Percentiles rank a stretch among this genome's conserved stretches.
These are phyloP conservation scores for Suhomyces coccinellae DNA, from an alignment of 1,139 yeast species.

Conservation along the genomic window DNA sequence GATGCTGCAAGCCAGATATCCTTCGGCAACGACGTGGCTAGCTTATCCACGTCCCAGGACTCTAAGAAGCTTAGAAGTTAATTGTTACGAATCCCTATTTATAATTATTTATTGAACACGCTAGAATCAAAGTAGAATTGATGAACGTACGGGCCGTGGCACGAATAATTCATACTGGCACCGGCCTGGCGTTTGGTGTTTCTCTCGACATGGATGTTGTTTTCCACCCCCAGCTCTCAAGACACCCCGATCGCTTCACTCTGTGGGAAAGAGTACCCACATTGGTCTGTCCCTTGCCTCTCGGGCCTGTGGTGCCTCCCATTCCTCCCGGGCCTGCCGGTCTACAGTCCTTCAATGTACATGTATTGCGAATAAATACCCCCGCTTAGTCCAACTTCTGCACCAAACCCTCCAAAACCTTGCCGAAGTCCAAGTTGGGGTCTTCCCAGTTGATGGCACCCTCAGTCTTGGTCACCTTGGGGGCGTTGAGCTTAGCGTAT, in stretches of 20 bases:
- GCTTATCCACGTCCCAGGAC: conserved; percentile 1
- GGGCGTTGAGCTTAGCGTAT: conserved; percentile 63
- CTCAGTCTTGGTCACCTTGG: conserved; percentile 37
- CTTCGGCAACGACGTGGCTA: background rate
- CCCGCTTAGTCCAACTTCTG: conserved; percentile 40
- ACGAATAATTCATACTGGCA: too few relatives aligned
- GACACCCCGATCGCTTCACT: too few relatives aligned
- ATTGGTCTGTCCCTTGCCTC: too few relatives aligned
- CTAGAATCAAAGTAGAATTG: background rate
- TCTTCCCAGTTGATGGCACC: conserved; percentile 77
- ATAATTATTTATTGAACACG: background rate
- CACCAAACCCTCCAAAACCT: conserved; percentile 45
- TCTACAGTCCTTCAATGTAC: background rate
- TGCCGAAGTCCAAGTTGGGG: conserved; percentile 82
- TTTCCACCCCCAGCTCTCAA: too few relatives aligned
- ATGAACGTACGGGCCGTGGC: too few relatives aligned
- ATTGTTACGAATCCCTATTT: background rate
- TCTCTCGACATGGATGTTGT: too few relatives aligned
- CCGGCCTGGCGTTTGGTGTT: too few relatives aligned
- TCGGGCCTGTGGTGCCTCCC: too few relatives aligned
- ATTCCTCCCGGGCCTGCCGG: too few relatives aligned
- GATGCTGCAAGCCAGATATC: background rate
- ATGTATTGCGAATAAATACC: conserved; percentile 1
- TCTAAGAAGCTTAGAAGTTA: conserved; percentile 1
- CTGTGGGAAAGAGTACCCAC: too few relatives aligned